phyloP scores from a whole-genome alignment of 352 stramenopile genomes.

The Phytophthora pluvialis region DNA sequence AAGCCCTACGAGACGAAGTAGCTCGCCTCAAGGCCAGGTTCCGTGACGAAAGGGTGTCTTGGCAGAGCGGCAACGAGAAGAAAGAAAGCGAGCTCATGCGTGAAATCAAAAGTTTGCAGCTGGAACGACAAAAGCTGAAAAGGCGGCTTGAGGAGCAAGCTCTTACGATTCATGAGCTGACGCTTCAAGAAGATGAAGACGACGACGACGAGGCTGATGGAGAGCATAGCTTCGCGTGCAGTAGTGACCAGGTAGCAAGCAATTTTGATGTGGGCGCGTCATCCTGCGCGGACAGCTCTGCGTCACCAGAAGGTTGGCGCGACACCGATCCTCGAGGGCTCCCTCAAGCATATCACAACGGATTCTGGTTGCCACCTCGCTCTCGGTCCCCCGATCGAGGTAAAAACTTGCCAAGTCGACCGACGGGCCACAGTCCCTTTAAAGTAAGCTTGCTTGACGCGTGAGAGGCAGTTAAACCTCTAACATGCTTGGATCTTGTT shows the following conservation, averaged over 20 bases:
- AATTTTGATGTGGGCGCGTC: slow-evolving; percentile 22
- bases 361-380: slow-evolving; percentile 27
- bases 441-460: slow-evolving; percentile 22
- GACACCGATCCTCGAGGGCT: slow-evolving; percentile 10
- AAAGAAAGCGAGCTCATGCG: slow-evolving; percentile 43
- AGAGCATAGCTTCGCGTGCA: slow-evolving; percentile 26
- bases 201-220: slow-evolving; percentile 33
- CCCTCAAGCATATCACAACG: slow-evolving; percentile 12
- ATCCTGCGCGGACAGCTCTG: slow-evolving; percentile 26
- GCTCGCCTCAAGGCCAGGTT: slow-evolving; percentile 25
- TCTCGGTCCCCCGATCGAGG: slow-evolving; percentile 9
- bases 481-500: not conserved
- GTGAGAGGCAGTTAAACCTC: slow-evolving; percentile 2
- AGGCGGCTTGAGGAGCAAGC: slow-evolving; percentile 62
- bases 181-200: slow-evolving; percentile 69
- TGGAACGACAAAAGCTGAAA: slow-evolving; percentile 52
- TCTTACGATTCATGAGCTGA: slow-evolving; percentile 82
- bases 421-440: slow-evolving; percentile 21
- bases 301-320: slow-evolving; percentile 9
- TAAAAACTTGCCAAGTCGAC: slow-evolving; percentile 9
- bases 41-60: slow-evolving; percentile 32
- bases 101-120: slow-evolving; percentile 52
- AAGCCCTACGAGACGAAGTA: slow-evolving; percentile 26
- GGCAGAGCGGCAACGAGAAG: slow-evolving; percentile 42
- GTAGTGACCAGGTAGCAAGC: slow-evolving; percentile 11